Evolutionary conservation across 805 yeast species (phyloP), one percentile per base, ranked within the genome.

Genomic region (Candida nitratophila): DNA sequence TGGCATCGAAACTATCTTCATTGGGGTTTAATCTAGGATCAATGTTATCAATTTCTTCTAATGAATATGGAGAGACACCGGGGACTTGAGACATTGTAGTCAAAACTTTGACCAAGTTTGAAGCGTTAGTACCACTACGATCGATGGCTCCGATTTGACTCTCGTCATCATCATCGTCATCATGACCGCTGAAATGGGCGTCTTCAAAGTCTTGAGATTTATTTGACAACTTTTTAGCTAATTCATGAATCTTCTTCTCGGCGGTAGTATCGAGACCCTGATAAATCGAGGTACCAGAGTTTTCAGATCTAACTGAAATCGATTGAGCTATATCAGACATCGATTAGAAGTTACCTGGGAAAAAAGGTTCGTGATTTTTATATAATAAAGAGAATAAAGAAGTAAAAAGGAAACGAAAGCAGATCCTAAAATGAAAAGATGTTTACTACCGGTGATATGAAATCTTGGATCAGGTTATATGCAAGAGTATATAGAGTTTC

Each of bases 1-100:
- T 76, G 43, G 84, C 70, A 50, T 74, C 72, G 56, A 82, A 82
- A 6, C 71, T 55, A n/a, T 75, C 81, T 41, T 74, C 66, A 21
- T 68, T 65, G 1, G 89, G 89, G 54, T 83, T 78, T 51, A 83
- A 65, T 42, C 66, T 53, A n/a, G 74, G 69, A 42, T 65, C 68
- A 21, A 49, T 31, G n/a, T 31, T 27, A n/a, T n/a, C 41, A 29
- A n/a, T 7, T 3, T 17, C 34, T n/a, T 20, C 26, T 5, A 12
- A 3, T 11, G 14, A 19, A 20, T 55, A 68, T 1, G 80, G 74
- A 36, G 53, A 52, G 1, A 66, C 59, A 44, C 81, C 81, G 0
- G 78, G 77, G 22, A 74, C 76, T 42, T 66, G 67, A 3, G 77
- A 70, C 77, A 77, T 71, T 44, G 74, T 68, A 2, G 79, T 63